Evolutionary conservation across 306 rosid genomes (phyloP).

Genomic region (Calophaca sinica): DNA sequence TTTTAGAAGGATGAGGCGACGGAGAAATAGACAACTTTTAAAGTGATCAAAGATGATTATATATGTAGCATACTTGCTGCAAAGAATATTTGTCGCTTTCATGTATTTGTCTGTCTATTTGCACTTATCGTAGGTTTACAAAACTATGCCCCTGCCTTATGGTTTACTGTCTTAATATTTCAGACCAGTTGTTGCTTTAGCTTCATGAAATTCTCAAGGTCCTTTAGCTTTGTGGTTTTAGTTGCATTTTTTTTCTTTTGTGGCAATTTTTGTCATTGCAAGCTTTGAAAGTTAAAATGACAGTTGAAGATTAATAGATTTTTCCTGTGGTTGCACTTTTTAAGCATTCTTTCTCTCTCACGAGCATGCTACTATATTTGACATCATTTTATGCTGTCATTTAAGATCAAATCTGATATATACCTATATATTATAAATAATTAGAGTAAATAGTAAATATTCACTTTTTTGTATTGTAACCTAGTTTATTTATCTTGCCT

Average conservation of each 20-base stretch:
- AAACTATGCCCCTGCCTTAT: not conserved
- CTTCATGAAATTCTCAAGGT: not conserved
- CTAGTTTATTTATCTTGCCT: no score
- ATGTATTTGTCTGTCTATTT: slow-evolving; percentile 20
- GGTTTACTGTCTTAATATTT: slow-evolving; percentile 19
- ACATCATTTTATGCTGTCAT: slow-evolving; percentile 28
- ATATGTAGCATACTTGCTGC: not conserved
- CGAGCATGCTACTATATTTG: slow-evolving; percentile 6
- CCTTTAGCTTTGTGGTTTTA: slow-evolving; percentile 13
- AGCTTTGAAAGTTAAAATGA: slow-evolving; percentile 3
- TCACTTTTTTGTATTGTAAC: no score
- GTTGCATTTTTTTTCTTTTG: not conserved
- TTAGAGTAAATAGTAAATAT: no score
- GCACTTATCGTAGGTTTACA: slow-evolving; percentile 11
- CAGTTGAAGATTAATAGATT: not conserved
- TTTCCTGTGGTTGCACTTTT: not conserved
- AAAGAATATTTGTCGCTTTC: slow-evolving; percentile 16
- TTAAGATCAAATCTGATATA: slow-evolving; percentile 1
- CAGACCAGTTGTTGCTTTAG: slow-evolving; percentile 7
- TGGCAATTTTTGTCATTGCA: not conserved
- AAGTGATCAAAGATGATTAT: slow-evolving; percentile 1
- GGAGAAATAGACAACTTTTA: not conserved
- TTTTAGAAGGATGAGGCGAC: slow-evolving; percentile 37
- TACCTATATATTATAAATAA: no score
- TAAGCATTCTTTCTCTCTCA: slow-evolving; percentile 19